Evolutionary conservation across 1,284 basidiomycete species (phyloP).

Genomic region (Omphalotus olearius): DNA sequence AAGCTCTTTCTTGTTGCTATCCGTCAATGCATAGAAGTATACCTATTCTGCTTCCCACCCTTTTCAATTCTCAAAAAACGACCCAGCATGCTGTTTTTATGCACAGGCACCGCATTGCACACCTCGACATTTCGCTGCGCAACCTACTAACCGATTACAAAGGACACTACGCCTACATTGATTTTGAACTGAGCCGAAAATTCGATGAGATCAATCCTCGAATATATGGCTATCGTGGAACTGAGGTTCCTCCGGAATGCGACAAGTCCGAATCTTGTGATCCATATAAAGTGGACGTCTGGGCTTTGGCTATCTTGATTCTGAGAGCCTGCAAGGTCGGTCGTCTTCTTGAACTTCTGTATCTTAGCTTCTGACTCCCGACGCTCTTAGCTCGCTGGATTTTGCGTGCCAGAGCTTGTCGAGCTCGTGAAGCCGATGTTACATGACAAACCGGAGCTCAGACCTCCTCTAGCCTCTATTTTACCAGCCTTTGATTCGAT

Average conservation of each 20-base stretch:
- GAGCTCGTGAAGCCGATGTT: constrained; percentile 55
- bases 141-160: constrained; percentile 64
- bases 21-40: constrained; percentile 63
- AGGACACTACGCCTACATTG: constrained; percentile 65
- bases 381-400: constrained; percentile 43
- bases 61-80: constrained; percentile 4
- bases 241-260: constrained; percentile 69
- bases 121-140: constrained; percentile 66
- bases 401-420: constrained; percentile 52
- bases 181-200: constrained; percentile 62
- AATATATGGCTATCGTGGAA: constrained; percentile 41
- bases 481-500: constrained; percentile 47
- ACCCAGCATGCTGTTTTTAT: constrained; percentile 62
- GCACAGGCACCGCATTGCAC: constrained; percentile 60
- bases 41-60: constrained; percentile 11
- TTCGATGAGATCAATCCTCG: constrained; percentile 38
- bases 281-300: constrained; percentile 69
- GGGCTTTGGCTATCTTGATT: constrained; percentile 62
- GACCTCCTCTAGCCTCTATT: constrained; percentile 46
- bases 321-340: constrained; percentile 60
- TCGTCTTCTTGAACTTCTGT: constrained; percentile 7
- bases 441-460: constrained; percentile 38
- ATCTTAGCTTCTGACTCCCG: constrained; percentile 8
- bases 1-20: constrained; percentile 51
- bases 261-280: constrained; percentile 46